Evolutionary conservation across 305 asterid genomes (phyloP), one percentile per base, ranked within the genome.

Genomic region (Vinca major): DNA sequence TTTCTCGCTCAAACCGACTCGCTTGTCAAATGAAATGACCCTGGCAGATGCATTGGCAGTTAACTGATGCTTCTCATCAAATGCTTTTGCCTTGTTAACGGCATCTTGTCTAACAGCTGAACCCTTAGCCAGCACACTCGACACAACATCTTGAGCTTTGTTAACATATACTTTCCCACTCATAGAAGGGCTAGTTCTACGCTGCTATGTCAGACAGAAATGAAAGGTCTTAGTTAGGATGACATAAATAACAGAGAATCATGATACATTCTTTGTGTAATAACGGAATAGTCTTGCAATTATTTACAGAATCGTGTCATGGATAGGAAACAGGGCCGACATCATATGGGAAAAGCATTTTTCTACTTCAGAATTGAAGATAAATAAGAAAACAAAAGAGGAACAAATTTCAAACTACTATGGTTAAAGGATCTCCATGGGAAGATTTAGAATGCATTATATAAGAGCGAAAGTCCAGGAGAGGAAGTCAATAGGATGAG

Each of bases 21-120:
- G 87, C 75, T 78, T 82, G 76, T 92, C 97, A 66, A 92, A 83
- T 65, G 96, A 92, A 77, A 67, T 81, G n/a, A 88, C 97, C 80
- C 81, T 84, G 51, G 95, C 97, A 72, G 98, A 92, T 77, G 98
- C 98, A 82, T 83, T 89, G 76, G 98, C 98, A 36, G 85, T 85
- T 80, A 90, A 75, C 68, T 75, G 77, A 74, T 88, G 98, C 81
- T 87, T 92, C 80, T 92, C 95, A 82, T 92, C 97, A 80, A 92
- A 92, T 75, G 95, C 97, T 80, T 83, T 92, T 71, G 98, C 98
- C 83, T 88, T 90, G 79, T 79, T 92, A 77, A 92, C 79, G 52
- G 97, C 98, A 80, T 90, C 98, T 77, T 87, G 97, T 66, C 95
- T 72, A 43, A 92, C 74, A 72, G 97, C 96, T 40, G 92, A 90